phyloP scores from a whole-genome alignment of 441 rosid genomes.

The Kokia cookei region DNA sequence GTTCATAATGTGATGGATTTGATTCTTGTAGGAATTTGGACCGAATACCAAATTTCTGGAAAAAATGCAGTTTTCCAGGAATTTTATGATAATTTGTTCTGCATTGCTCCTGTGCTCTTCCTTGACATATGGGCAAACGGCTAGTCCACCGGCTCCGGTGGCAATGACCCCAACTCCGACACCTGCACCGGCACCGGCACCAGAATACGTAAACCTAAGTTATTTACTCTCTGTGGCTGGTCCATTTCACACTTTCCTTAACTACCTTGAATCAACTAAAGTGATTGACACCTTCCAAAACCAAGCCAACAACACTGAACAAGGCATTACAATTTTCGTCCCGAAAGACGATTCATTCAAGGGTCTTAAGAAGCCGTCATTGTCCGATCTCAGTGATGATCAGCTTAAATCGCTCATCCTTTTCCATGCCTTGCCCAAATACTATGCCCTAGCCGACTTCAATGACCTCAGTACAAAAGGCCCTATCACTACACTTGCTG shows the following conservation, averaged over 20 bases:
- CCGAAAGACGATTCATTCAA: conserved; percentile 77
- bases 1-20: conserved; percentile 2
- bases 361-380: conserved; percentile 56
- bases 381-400: conserved; percentile 62
- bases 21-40: conserved; percentile 36
- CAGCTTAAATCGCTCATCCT: conserved; percentile 74
- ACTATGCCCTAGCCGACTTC: conserved; percentile 74
- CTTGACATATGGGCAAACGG: conserved; percentile 38
- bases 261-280: conserved; percentile 59
- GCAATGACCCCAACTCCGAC: conserved; percentile 42
- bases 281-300: conserved; percentile 81
- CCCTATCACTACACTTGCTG: conserved; percentile 69
- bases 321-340: conserved; percentile 82
- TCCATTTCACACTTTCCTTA: conserved; percentile 71
- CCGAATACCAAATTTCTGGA: conserved; percentile 14
- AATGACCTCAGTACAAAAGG: conserved; percentile 59
- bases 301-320: conserved; percentile 86
- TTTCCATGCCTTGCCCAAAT: conserved; percentile 74
- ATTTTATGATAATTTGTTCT: conserved; percentile 23
- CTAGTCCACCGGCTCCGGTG: conserved; percentile 63
- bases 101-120: conserved; percentile 35
- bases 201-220: conserved; percentile 72
- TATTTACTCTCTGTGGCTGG: conserved; percentile 81
- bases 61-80: conserved; percentile 31
- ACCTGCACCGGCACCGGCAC: conserved; percentile 86